Base-by-base conservation (phyloP, 441 rosid species). In the Jatropha multifida region DNA sequence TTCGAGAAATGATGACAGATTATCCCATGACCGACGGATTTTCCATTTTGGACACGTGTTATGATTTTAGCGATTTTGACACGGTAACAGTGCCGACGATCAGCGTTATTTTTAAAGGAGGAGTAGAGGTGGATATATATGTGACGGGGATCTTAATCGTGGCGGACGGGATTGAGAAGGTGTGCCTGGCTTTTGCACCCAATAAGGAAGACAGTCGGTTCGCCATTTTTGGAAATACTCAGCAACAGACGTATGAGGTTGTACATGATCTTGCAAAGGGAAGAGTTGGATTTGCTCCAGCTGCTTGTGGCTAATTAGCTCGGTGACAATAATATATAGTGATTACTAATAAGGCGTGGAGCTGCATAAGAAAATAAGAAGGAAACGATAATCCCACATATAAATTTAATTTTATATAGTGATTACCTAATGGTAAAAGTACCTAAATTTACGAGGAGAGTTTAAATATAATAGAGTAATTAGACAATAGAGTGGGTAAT, bases 121-220 rank as follows among this genome's bases (percentile, higher is more conserved):
- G 69, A 49, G 4, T 51, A 49, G 59, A 69, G 63, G 63, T 78
- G 68, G 65, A 68, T 1, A 51, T 78, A 2, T 0, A 66, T 5
- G 3, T 14, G 13, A 4, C 10, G 0, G 74, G 81, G 7, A 62
- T 52, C 7, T 6, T 78, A 11, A 2, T 4, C 2, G 59, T 11
- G 14, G 18, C 32, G 37, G 20, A 41, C n/a, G 54, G 55, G 0
- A 0, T 17, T 12, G 4, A 74, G 69, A 15, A 41, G 20, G 18
- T 68, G 14, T 78, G 74, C 55, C n/a, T 78, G 63, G 81, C 73
- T 37, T 73, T 78, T 52, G 77, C 73, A n/a, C 26, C 61, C 4
- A 78, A 73, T 27, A 10, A 4, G 0, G 48, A 61, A 7, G 77
- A 74, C 10, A 7, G 20, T 40, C 20, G 60, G 7, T 7, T 73